These are phyloP conservation scores for Blastosporella zonata DNA, from an alignment of 1,284 basidiomycete genomes.

Conservation along the genomic window DNA sequence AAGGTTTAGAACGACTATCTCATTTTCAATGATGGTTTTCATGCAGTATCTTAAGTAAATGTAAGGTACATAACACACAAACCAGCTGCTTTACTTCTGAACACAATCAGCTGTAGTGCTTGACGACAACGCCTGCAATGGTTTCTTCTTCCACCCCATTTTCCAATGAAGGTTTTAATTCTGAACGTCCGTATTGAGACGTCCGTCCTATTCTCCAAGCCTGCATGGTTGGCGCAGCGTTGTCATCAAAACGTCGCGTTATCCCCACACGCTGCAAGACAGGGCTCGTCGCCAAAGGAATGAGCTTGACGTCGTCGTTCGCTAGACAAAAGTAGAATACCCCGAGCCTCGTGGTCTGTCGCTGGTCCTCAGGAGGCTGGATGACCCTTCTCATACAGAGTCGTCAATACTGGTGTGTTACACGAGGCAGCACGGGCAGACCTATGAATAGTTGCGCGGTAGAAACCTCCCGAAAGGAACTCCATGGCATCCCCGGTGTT, in stretches of 20 bases:
- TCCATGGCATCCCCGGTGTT: constrained; percentile 57
- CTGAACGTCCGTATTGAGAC: constrained; percentile 31
- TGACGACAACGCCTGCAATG: constrained; percentile 45
- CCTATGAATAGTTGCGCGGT: constrained; percentile 40
- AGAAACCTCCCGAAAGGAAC: constrained; percentile 47
- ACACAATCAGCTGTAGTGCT: constrained; percentile 42
- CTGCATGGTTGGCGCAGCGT: constrained; percentile 34
- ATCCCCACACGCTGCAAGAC: constrained; percentile 30
- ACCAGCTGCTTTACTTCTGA: too few relatives aligned
- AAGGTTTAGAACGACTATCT: too few relatives aligned
- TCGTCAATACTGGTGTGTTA: neutral
- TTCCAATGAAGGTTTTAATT: constrained; percentile 27
- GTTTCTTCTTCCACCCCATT: constrained; percentile 44
- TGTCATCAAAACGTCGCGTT: constrained; percentile 22
- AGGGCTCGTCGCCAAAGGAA: constrained; percentile 29
- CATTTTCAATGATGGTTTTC: too few relatives aligned
- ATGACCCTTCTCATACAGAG: constrained; percentile 25
- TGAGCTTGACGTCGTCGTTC: constrained; percentile 30
- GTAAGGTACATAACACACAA: too few relatives aligned
- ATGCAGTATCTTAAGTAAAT: too few relatives aligned
- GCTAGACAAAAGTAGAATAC: constrained; percentile 32
- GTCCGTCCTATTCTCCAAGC: constrained; percentile 34
- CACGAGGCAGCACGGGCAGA: constrained; percentile 13
- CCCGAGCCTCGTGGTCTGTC: constrained; percentile 28
- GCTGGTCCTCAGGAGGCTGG: constrained; percentile 34